Evolutionary conservation across 768 basidiomycete genomes (phyloP).

Genomic region (Russula virescens): DNA sequence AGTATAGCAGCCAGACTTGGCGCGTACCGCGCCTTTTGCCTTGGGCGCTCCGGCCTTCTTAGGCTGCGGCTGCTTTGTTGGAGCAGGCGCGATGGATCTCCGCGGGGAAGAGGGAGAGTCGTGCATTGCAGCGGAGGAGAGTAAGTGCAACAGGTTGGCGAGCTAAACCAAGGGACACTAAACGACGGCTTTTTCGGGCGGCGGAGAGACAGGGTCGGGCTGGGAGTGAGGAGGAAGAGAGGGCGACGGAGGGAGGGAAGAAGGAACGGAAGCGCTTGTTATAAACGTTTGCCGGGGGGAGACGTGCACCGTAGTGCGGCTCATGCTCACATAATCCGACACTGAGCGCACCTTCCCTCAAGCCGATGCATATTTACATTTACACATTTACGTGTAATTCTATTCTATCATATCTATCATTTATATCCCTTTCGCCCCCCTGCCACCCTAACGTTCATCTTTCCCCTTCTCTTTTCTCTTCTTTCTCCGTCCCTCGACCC

Average conservation of each 20-base stretch:
- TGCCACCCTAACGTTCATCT: constrained; percentile 1
- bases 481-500: not conserved
- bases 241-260: constrained; percentile 23
- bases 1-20: constrained; percentile 86
- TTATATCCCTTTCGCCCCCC: not conserved
- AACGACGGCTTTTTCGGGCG: constrained; percentile 10
- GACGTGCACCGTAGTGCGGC: constrained; percentile 22
- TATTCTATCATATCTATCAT: not conserved
- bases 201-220: constrained; percentile 18
- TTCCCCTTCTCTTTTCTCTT: not conserved
- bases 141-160: constrained; percentile 25
- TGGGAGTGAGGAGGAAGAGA: constrained; percentile 22
- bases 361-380: constrained; percentile 9
- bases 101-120: constrained; percentile 33
- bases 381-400: constrained; percentile 17
- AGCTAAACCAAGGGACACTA: not conserved
- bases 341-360: not conserved
- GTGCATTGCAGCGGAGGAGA: constrained; percentile 29
- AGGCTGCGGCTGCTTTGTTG: constrained; percentile 34
- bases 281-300: constrained; percentile 18
- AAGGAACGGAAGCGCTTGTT: constrained; percentile 24
- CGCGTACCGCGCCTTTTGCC: constrained; percentile 75
- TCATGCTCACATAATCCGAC: constrained; percentile 19
- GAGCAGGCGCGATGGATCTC: constrained; percentile 29
- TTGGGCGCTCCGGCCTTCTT: constrained; percentile 54